A percentile compares a stretch with the other conserved stretches of the same genome.
These are phyloP conservation scores for Plectranthus barbatus DNA, from an alignment of 257 asterid genomes.

Conservation along the genomic window DNA sequence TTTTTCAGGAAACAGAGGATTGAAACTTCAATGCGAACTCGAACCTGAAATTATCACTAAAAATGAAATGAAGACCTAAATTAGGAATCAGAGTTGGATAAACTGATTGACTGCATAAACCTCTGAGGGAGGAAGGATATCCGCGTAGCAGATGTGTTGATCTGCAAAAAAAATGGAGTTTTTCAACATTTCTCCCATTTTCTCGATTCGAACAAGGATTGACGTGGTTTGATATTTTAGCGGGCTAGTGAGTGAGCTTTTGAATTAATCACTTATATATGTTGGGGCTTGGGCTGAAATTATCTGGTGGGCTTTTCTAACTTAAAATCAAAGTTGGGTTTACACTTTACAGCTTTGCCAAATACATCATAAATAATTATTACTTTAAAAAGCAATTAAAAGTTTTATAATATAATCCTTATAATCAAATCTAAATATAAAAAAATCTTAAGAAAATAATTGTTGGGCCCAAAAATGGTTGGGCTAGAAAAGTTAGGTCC, in stretches of 20 bases:
- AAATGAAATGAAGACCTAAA: background rate
- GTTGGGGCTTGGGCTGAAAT: background rate
- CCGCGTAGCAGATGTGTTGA: slow-evolving; percentile 73
- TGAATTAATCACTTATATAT: background rate
- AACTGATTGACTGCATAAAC: slow-evolving; percentile 11
- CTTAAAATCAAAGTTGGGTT: too few relatives aligned
- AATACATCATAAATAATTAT: too few relatives aligned
- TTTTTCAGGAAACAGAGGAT: slow-evolving; percentile 64
- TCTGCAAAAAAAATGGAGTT: slow-evolving; percentile 75
- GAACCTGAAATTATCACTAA: slow-evolving; percentile 39
- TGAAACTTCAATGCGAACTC: slow-evolving; percentile 88
- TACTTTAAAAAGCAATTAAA: too few relatives aligned
- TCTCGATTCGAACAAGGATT: background rate
- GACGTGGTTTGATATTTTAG: background rate
- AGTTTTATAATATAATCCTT: too few relatives aligned
- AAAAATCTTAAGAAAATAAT: too few relatives aligned
- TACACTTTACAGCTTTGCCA: too few relatives aligned
- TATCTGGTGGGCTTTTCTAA: background rate
- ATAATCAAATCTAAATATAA: too few relatives aligned
- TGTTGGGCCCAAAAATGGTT: too few relatives aligned
- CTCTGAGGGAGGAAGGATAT: slow-evolving; percentile 61
- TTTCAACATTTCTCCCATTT: slow-evolving; percentile 60
- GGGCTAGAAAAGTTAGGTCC: too few relatives aligned
- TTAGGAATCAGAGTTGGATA: background rate
- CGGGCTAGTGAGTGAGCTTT: background rate